Conservation (phyloP, 2,329 filamentous ascomycete species). For the Capronia americana region DNA sequence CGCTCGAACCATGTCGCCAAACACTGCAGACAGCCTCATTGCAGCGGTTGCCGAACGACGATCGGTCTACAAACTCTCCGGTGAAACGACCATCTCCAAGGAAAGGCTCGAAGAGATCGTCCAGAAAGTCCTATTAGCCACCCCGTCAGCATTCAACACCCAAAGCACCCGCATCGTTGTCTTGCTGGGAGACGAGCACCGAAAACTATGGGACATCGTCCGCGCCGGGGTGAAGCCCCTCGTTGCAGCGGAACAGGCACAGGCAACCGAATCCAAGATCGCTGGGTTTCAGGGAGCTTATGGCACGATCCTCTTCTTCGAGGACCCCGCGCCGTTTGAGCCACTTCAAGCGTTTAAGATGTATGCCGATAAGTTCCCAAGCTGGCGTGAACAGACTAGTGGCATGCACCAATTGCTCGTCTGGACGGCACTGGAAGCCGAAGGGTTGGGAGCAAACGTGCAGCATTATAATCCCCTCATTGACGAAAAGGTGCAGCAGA, state of each 20-base stretch:
- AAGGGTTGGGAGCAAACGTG: conserved; percentile 83
- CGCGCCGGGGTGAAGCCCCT: background rate
- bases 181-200: conserved; percentile 79
- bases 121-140: conserved; percentile 63
- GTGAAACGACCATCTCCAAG: conserved; percentile 12
- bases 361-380: conserved; percentile 79
- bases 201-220: conserved; percentile 81
- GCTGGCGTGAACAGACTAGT: conserved; percentile 75
- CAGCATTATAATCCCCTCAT: conserved; percentile 93
- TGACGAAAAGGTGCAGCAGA: conserved; percentile 70
- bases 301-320: conserved; percentile 83
- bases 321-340: conserved; percentile 72
- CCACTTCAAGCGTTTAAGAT: conserved; percentile 61
- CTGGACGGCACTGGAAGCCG: conserved; percentile 81
- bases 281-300: conserved; percentile 72
- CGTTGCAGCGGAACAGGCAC: conserved; percentile 3
- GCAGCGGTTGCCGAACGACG: conserved; percentile 15
- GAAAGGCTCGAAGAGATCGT: conserved; percentile 9
- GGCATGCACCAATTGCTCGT: conserved; percentile 73
- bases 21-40: conserved; percentile 16
- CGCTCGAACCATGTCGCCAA: conserved; percentile 10
- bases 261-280: conserved; percentile 67
- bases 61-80: conserved; percentile 13
- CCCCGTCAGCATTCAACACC: conserved; percentile 85
- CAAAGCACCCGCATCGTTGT: conserved; percentile 81